Evolutionary conservation across 2,329 filamentous ascomycete genomes (phyloP).

Genomic region (Aspergillus sp.): DNA sequence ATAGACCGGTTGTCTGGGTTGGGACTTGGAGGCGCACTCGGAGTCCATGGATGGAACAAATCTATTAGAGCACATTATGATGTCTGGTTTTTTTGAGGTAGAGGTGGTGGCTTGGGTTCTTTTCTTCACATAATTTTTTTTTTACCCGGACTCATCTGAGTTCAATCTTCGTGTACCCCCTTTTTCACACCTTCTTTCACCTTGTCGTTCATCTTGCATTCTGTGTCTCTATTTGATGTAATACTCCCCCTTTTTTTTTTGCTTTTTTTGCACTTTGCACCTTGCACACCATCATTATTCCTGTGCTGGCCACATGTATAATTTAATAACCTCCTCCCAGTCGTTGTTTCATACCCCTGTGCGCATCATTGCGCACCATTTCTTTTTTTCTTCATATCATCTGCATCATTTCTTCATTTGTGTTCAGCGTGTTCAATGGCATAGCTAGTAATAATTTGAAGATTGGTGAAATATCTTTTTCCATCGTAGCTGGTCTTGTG

Average conservation of each 20-base stretch:
- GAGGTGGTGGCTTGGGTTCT: conserved; percentile 22
- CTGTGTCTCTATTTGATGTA: conserved; percentile 27
- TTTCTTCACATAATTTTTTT: conserved; percentile 7
- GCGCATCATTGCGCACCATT: conserved; percentile 25
- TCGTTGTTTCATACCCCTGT: conserved; percentile 31
- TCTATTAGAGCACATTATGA: conserved; percentile 18
- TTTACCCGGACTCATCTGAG: conserved; percentile 16
- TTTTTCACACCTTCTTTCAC: conserved; percentile 9
- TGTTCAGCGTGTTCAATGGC: conserved; percentile 5
- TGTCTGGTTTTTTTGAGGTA: conserved; percentile 13
- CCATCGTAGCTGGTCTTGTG: no score
- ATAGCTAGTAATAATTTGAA: no score
- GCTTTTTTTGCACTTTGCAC: conserved; percentile 11
- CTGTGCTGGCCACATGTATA: conserved; percentile 40
- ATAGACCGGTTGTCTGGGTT: conserved; percentile 8
- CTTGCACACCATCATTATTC: conserved; percentile 9
- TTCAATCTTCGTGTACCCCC: conserved; percentile 39
- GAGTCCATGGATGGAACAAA: conserved; percentile 10
- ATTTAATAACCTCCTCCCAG: conserved; percentile 27
- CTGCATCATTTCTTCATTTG: conserved; percentile 14
- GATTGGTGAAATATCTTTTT: no score
- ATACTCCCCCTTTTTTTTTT: conserved; percentile 23
- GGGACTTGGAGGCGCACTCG: conserved; percentile 9
- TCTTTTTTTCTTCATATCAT: conserved; percentile 21
- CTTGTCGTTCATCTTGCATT: conserved; percentile 18